phyloP scores from a whole-genome alignment of 305 asterid species.

The Petunia hybrid region DNA sequence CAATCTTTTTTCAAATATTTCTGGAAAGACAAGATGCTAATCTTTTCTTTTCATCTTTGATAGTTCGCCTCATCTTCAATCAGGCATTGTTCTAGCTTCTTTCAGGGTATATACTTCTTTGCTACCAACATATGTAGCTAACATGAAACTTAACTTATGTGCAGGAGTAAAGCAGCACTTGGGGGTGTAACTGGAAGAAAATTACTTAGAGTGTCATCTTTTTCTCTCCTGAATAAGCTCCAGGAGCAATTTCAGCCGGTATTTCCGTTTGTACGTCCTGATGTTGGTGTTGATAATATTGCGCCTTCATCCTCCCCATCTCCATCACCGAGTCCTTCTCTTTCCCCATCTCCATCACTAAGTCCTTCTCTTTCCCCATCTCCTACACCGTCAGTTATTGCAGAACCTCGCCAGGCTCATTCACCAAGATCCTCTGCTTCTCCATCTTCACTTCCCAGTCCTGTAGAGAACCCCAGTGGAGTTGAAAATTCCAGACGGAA shows the following conservation, averaged over 20 bases:
- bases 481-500: slow-evolving; percentile 28
- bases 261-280: neutral
- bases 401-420: slow-evolving; percentile 35
- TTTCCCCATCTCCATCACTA: slow-evolving; percentile 37
- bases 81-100: slow-evolving; percentile 20
- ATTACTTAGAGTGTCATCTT: slow-evolving; percentile 36
- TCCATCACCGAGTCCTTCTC: slow-evolving; percentile 36
- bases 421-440: slow-evolving; percentile 39
- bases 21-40: neutral
- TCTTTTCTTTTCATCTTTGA: neutral
- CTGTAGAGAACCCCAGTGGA: slow-evolving; percentile 37
- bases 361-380: slow-evolving; percentile 39
- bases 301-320: slow-evolving; percentile 38
- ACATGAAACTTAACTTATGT: slow-evolving; percentile 1
- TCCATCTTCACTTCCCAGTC: slow-evolving; percentile 47
- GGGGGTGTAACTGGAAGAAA: slow-evolving; percentile 46
- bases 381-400: slow-evolving; percentile 34
- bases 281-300: neutral
- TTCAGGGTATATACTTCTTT: slow-evolving; percentile 1
- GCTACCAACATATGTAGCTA: neutral
- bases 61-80: neutral
- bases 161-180: slow-evolving; percentile 49
- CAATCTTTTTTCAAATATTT: neutral
- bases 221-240: slow-evolving; percentile 21
- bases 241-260: neutral